Evolutionary conservation across 306 rosid genomes (phyloP), one percentile per base, ranked within the genome.

Genomic region (Geum urbanum): DNA sequence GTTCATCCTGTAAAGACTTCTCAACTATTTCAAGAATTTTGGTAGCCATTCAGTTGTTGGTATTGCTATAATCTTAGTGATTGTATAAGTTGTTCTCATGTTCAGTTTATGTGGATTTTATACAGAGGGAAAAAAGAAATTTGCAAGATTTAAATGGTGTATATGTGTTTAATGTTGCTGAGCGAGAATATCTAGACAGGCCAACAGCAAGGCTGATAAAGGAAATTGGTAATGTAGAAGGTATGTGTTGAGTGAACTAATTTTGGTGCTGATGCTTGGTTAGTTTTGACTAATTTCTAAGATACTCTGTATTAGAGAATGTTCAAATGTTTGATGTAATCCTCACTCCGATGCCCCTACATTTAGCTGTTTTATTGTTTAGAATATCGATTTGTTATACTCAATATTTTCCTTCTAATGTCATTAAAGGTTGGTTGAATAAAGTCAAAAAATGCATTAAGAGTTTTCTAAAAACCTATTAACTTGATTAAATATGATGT

Each of bases 131-230:
- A 80, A 88, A 77, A 83, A 84, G 74, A 69, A 94, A 94, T 62
- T 69, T 94, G 76, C 98, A 88, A 78, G 91, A 88, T 77, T 69
- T 88, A 64, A 90, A 76, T 77, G 82, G 89, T 53, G 96, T 90
- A 58, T 90, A 70, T 80, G 88, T 87, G 63, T 90, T 82, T 70
- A 79, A 75, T 78, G 96, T 88, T 75, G 64, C 87, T 75, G 96
- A 90, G 60, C 78, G 92, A 76, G 98, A 90, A 45, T 63, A 73
- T 78, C 86, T 94, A 52, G 97, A 94, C 82, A 85, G 94, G 79
- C 89, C 96, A 49, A 94, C 96, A 20, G 98, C 97, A 12, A 87
- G 87, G 85, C 86, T 94, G 40, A 84, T 94, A 64, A 90, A 90
- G 77, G 88, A 87, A 77, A 77, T 90, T 77, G 89, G 85, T 70